Evolutionary conservation across 2,329 filamentous ascomycete species (phyloP).

Genomic region (Didymella exigua): DNA sequence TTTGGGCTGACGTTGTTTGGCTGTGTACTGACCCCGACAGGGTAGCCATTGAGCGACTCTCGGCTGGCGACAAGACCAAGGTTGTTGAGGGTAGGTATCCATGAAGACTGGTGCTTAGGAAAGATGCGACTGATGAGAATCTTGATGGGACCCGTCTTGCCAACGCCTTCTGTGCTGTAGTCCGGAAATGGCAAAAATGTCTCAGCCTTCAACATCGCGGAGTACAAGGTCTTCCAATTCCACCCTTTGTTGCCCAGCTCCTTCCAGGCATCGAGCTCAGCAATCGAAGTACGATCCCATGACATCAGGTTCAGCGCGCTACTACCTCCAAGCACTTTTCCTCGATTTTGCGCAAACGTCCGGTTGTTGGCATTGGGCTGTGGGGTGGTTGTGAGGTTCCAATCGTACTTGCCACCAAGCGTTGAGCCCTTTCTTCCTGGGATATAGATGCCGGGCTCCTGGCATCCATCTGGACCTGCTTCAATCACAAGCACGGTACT

Average conservation of each 20-base stretch:
- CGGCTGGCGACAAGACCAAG: slow-evolving; percentile 51
- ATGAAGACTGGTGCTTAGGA: slow-evolving; percentile 52
- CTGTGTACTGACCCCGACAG: slow-evolving; percentile 58
- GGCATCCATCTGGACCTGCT: slow-evolving; percentile 36
- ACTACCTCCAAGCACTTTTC: slow-evolving; percentile 57
- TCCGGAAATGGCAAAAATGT: slow-evolving; percentile 34
- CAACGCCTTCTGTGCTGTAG: slow-evolving; percentile 39
- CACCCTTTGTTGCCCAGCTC: slow-evolving; percentile 40
- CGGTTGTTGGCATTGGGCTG: slow-evolving; percentile 51
- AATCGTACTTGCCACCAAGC: slow-evolving; percentile 35
- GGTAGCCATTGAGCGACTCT: slow-evolving; percentile 58
- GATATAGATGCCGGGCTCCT: slow-evolving; percentile 35
- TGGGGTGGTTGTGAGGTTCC: slow-evolving; percentile 54
- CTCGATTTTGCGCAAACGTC: slow-evolving; percentile 51
- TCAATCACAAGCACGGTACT: slow-evolving; percentile 33
- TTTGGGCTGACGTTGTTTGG: slow-evolving; percentile 56
- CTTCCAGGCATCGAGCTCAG: slow-evolving; percentile 44
- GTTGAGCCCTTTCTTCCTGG: slow-evolving; percentile 38
- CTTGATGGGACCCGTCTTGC: slow-evolving; percentile 39
- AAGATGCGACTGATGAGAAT: slow-evolving; percentile 52
- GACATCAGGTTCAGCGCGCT: slow-evolving; percentile 53
- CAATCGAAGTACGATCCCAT: slow-evolving; percentile 38
- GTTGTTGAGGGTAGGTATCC: slow-evolving; percentile 55
- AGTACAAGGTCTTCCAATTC: slow-evolving; percentile 41
- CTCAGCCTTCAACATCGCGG: slow-evolving; percentile 43